Percentiles rank a stretch among this genome's conserved stretches.
phyloP scores from a whole-genome alignment of 768 basidiomycete genomes.

The Atractiella rhizophila region DNA sequence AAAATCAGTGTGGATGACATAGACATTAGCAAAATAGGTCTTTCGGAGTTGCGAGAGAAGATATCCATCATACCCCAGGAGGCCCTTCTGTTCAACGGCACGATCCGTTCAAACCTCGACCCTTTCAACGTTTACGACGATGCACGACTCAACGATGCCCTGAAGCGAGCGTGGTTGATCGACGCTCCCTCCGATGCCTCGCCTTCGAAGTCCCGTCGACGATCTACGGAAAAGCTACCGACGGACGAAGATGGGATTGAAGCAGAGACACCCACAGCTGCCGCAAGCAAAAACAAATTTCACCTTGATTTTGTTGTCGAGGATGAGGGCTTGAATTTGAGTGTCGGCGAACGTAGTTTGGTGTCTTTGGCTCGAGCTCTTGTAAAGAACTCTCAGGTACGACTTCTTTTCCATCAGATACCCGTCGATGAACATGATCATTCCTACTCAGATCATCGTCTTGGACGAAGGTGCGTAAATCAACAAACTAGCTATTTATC shows the following conservation, averaged over 20 bases:
- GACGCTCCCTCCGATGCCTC: too few species aligned
- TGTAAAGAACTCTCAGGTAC: slow-evolving; percentile 57
- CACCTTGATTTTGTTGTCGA: slow-evolving; percentile 60
- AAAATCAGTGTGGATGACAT: slow-evolving; percentile 53
- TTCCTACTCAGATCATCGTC: slow-evolving; percentile 36
- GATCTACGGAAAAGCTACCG: too few species aligned
- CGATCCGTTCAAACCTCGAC: slow-evolving; percentile 58
- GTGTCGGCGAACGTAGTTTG: slow-evolving; percentile 37
- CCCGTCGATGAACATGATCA: slow-evolving; percentile 11
- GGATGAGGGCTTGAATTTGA: slow-evolving; percentile 39
- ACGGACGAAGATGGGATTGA: too few species aligned
- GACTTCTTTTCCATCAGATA: slow-evolving; percentile 60
- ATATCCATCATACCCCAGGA: slow-evolving; percentile 19
- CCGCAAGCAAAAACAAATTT: slow-evolving; percentile 30
- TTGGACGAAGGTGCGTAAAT: slow-evolving; percentile 47
- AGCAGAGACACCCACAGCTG: slow-evolving; percentile 9
- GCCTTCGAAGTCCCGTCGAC: too few species aligned
- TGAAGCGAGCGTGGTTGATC: slow-evolving; percentile 59
- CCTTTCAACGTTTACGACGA: slow-evolving; percentile 65
- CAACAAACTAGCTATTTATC: slow-evolving; percentile 16
- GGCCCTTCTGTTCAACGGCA: slow-evolving; percentile 22
- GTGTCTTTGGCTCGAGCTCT: slow-evolving; percentile 71
- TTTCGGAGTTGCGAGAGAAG: slow-evolving; percentile 24
- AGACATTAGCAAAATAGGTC: slow-evolving; percentile 57
- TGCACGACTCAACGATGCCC: slow-evolving; percentile 57